Evolutionary conservation across 768 basidiomycete species (phyloP), one percentile per base, ranked within the genome.

Genomic region (Agrocybe chaxingu): DNA sequence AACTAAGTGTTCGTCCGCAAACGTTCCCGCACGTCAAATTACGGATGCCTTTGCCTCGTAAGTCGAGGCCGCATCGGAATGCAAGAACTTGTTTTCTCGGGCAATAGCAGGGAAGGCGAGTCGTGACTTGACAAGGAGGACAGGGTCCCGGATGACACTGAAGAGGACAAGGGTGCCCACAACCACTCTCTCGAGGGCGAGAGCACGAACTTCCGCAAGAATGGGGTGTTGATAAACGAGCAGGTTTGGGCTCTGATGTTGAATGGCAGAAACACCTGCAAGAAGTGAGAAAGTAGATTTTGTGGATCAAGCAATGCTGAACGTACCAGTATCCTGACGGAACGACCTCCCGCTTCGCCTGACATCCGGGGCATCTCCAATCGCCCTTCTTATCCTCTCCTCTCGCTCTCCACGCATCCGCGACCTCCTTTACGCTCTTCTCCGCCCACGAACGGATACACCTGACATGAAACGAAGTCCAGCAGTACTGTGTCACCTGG

Each of bases 311-410:
- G 52, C 33, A 11, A 52, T 34, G 4, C 5, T 18, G 37, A 40
- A 70, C 79, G 31, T 60, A 88, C 86, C 77, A 77, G 62, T 92
- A 92, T 3, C 74, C 73, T 2, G 71, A 74, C 0, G 91, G 89
- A 1, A 87, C 79, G 1, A 67, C 67, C 42, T 77, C 77, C n/a
- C 94, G 74, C 50, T 84, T 84, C 1, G 83, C 81, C 60, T 95
- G 93, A 71, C 96, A 98, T 0, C 91, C 92, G 0, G 96, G 96
- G 66, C 96, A 98, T 46, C 87, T 76, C 96, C 96, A 98, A 62
- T 91, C 85, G 0, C 87, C 92, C 10, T 70, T 72, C 48, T 76
- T 73, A 8, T 80, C 74, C 57, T 89, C 85, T 7, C 89, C 89
- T 44, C 86, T 70, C 5, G 81, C 81, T 11, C 76, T 75, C 84